Evolutionary conservation across 116 monocot genomes (phyloP).

Genomic region (Zostera marina): DNA sequence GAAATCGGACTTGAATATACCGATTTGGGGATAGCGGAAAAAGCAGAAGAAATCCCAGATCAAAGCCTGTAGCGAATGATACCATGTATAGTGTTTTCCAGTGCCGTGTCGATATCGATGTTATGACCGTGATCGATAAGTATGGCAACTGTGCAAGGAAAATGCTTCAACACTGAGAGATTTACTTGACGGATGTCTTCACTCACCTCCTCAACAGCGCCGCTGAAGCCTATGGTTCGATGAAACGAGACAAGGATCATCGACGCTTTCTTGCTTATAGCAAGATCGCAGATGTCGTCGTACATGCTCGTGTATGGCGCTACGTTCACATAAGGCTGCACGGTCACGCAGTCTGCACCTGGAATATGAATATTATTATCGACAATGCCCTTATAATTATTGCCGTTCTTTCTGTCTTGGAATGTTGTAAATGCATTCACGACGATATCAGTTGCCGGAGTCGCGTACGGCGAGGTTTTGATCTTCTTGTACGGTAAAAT

Average conservation of each 20-base stretch:
- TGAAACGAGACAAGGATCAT: background rate
- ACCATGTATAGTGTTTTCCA: slow-evolving; percentile 5
- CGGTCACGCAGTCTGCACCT: background rate
- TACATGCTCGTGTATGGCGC: slow-evolving; percentile 14
- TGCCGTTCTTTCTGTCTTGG: slow-evolving; percentile 3
- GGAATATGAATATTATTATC: no score
- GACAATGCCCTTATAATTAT: no score
- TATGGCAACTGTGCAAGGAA: slow-evolving; percentile 49
- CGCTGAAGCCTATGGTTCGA: background rate
- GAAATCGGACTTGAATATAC: no score
- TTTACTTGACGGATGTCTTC: slow-evolving; percentile 23
- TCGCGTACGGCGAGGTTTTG: background rate
- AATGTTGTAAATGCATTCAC: slow-evolving; percentile 41
- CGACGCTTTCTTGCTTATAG: slow-evolving; percentile 6
- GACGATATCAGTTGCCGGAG: slow-evolving; percentile 24
- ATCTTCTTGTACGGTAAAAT: slow-evolving; percentile 16
- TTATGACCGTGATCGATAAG: slow-evolving; percentile 20
- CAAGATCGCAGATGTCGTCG: slow-evolving; percentile 16
- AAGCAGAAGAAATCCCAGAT: no score
- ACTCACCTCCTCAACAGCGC: slow-evolving; percentile 2
- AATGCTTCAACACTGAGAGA: slow-evolving; percentile 21
- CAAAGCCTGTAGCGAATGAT: no score
- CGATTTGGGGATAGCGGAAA: no score
- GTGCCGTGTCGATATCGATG: no score
- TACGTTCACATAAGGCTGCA: slow-evolving; percentile 12